Conservation (phyloP, 2,329 filamentous ascomycete species). For the Paecilomyces variotii region DNA sequence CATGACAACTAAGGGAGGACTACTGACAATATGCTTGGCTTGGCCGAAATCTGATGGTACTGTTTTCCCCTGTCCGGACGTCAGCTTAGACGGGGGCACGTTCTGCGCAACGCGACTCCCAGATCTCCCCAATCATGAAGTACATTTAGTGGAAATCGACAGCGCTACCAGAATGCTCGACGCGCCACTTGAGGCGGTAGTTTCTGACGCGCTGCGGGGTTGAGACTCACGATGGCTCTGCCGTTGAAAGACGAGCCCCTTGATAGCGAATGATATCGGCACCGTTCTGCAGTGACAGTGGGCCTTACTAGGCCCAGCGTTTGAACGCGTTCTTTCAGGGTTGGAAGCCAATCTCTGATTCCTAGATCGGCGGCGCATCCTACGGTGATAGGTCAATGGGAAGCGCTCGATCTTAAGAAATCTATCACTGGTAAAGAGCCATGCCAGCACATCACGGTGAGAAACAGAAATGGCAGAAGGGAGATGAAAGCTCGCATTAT, state of each 20-base stretch:
- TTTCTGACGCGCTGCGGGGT: constrained; percentile 21
- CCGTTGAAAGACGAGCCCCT: constrained; percentile 5
- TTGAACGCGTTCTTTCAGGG: constrained; percentile 5
- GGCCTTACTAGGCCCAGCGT: constrained; percentile 9
- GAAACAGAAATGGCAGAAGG: constrained; percentile 8
- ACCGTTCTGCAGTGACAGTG: constrained; percentile 13
- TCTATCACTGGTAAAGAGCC: constrained; percentile 72
- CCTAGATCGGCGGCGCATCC: constrained; percentile 31
- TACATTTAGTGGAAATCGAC: constrained; percentile 12
- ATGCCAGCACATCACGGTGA: constrained; percentile 74
- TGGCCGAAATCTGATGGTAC: background rate
- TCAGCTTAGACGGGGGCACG: background rate
- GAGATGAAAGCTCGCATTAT: constrained; percentile 3
- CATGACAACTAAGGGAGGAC: background rate
- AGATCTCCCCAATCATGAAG: constrained; percentile 6
- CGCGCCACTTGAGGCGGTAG: constrained; percentile 6
- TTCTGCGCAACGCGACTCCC: constrained; percentile 7
- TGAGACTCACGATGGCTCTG: constrained; percentile 7
- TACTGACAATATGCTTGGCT: background rate
- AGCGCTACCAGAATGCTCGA: constrained; percentile 4
- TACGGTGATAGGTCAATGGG: constrained; percentile 37
- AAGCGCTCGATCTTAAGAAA: constrained; percentile 51
- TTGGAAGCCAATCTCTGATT: constrained; percentile 21
- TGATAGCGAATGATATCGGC: constrained; percentile 10
- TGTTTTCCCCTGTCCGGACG: background rate